Percentiles rank a stretch among this genome's conserved stretches.
phyloP scores from a whole-genome alignment of 2,329 filamentous ascomycete species.

The Acrodontium crateriforme region DNA sequence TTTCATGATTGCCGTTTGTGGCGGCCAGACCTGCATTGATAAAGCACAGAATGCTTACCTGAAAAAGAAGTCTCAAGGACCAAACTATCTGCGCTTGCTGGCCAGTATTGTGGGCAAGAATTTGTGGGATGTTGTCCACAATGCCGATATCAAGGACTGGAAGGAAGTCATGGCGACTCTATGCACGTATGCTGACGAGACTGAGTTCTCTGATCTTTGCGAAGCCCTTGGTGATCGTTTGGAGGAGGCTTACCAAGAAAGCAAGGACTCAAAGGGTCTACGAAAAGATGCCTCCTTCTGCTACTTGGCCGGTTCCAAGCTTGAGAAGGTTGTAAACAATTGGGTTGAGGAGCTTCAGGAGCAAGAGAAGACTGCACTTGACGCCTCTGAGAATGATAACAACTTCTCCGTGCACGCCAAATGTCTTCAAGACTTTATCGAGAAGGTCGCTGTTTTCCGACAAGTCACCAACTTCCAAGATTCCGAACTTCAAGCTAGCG shows the following conservation, averaged over 20 bases:
- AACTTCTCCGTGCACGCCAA: conserved; percentile 85
- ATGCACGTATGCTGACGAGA: conserved; percentile 85
- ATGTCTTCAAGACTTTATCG: conserved; percentile 82
- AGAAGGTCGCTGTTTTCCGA: conserved; percentile 96
- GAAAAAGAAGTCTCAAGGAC: conserved; percentile 63
- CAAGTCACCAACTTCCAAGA: conserved; percentile 88
- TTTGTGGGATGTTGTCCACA: conserved; percentile 94
- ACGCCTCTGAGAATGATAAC: conserved; percentile 48
- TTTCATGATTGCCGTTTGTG: conserved; percentile 95
- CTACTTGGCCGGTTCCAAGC: conserved; percentile 85
- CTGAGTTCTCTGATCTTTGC: conserved; percentile 87
- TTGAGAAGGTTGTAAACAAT: conserved; percentile 92
- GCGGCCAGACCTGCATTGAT: conserved; percentile 82
- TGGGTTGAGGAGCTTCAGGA: conserved; percentile 87
- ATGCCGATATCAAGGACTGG: conserved; percentile 85
- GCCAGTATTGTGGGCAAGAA: conserved; percentile 92
- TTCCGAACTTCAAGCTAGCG: conserved; percentile 52
- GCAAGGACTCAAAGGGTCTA: conserved; percentile 36
- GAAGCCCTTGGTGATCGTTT: conserved; percentile 89
- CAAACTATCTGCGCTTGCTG: conserved; percentile 83
- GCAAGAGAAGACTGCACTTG: conserved; percentile 59
- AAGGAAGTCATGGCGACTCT: conserved; percentile 93
- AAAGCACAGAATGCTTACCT: conserved; percentile 90
- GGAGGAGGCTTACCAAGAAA: conserved; percentile 47
- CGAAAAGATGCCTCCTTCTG: conserved; percentile 93